These are phyloP conservation scores for Boletus speciosus DNA, from an alignment of 768 basidiomycete species.

Conservation along the genomic window DNA sequence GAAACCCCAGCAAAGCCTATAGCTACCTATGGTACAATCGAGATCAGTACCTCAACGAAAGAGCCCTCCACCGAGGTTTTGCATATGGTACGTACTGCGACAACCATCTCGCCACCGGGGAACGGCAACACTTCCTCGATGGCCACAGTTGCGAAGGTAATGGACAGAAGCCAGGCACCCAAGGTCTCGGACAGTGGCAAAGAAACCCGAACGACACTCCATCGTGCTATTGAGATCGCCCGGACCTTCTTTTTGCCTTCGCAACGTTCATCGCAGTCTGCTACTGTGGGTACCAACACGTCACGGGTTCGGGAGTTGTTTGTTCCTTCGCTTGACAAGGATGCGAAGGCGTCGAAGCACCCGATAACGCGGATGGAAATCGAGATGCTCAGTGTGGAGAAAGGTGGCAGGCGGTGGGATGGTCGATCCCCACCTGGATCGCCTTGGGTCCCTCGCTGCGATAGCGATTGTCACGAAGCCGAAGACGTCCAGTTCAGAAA, in stretches of 20 bases:
- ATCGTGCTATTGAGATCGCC: not conserved
- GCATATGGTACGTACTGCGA: not conserved
- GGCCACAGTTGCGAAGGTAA: not conserved
- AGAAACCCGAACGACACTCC: not conserved
- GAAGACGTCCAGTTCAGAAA: not conserved
- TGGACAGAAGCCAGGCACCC: not conserved
- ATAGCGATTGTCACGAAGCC: conserved; percentile 2
- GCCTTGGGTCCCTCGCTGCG: not conserved
- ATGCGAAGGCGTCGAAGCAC: not conserved
- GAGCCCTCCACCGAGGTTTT: not conserved
- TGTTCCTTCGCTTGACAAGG: conserved; percentile 2
- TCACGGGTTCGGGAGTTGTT: conserved; percentile 2
- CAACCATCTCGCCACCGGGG: not conserved
- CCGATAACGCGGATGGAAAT: conserved; percentile 7
- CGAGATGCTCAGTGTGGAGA: conserved; percentile 4
- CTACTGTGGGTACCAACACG: not conserved
- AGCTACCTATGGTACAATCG: not conserved
- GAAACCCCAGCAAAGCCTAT: not conserved
- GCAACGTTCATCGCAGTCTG: not conserved
- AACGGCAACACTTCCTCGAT: not conserved
- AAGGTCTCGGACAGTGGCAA: not conserved
- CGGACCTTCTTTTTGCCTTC: not conserved
- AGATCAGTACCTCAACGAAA: no score
- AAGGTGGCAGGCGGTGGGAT: not conserved
- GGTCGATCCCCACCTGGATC: not conserved